Base-by-base conservation (phyloP, 2,329 filamentous ascomycete species). In the Aspergillus sp. region DNA sequence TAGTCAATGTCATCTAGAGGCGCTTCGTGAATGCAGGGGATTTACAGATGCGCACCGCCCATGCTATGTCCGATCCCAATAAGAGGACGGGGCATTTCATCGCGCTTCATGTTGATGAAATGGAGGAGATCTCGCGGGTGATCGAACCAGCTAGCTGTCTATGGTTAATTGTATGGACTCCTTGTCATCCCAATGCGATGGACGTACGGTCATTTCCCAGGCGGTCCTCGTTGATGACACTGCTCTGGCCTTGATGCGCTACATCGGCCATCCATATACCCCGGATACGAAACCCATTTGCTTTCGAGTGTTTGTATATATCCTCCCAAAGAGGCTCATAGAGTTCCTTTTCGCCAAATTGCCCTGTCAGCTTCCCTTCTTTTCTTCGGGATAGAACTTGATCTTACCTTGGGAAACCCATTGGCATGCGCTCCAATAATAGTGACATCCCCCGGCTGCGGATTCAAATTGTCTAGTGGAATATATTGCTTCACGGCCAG, bases 251-350 rank as follows among this genome's bases (percentile, higher is more conserved):
- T 72, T 96, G 88, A 63, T 89, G 84, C 25, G 88, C 83, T n/a
- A 86, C 81, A 70, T 97, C 91, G 52, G 88, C 84, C 58, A 95
- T 93, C 86, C 88, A 95, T 57, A 97, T 90, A 52, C 80, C 76
- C 49, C 88, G 81, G 58, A 97, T 88, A 2, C 78, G 76, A 58
- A 94, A 80, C 15, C 82, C 83, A 48, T 76, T 72, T 12, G 68
- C 63, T 54, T 78, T 77, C 5, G 83, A 73, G 15, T 75, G 72
- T 15, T 75, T 69, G 56, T 86, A 74, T 1, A 96, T 73, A 45
- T 95, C 88, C 50, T 91, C 88, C 86, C 90, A 96, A 0, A 96
- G 73, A 0, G 91, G 87, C 60, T 96, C 90, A 63, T 96, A 96
- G 2, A 96, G 70, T 74, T 97, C 91, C 86, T 90, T 53, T 12